Evolutionary conservation across 495 filamentous ascomycete genomes (phyloP), one percentile per base, ranked within the genome.

Genomic region (Penicillium chermesinum): DNA sequence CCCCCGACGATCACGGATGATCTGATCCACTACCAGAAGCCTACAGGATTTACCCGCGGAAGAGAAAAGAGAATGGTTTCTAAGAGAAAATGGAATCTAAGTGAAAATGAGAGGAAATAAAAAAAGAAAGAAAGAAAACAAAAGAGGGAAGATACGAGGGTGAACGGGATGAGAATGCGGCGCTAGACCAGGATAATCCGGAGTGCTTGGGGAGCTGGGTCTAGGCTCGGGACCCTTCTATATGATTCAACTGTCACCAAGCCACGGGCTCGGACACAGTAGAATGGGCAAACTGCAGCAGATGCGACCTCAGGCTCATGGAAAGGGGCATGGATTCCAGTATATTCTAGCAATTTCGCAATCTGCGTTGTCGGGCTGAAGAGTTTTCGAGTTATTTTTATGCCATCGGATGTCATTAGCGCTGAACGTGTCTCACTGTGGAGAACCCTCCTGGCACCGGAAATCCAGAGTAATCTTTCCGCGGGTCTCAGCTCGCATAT

Each of bases 361-460:
- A 2, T 41, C 14, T 20, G 33, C 15, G 17, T 17, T 40, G 22
- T 18, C 27, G 7, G 27, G 41, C 42, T 36, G 36, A 47, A 3
- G 36, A 21, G 41, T 30, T 30, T 30, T 30, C 25, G 25, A 47
- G 52, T 55, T 59, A 59, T 59, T 59, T 59, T 59, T 59, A 50
- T 37, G 33, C 19, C 16, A 16, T 33, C 18, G 41, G n/a, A 34
- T 33, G 25, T 17, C 13, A 46, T 53, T 55, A 58, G 52, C 46
- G 54, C 51, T 46, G 41, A 19, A 18, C 48, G 53, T 59, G 53
- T 59, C 56, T 56, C 51, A 58, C 44, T 34, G 32, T 43, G 38
- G 42, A 22, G 52, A 30, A 30, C 25, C 5, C 4, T 4, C 5
- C 25, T 10, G 25, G 25, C 36, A 43, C 20, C 30, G 17, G 10